Evolutionary conservation across 805 yeast species (phyloP), one percentile per base, ranked within the genome.

Genomic region (Kuraishia ogatae): DNA sequence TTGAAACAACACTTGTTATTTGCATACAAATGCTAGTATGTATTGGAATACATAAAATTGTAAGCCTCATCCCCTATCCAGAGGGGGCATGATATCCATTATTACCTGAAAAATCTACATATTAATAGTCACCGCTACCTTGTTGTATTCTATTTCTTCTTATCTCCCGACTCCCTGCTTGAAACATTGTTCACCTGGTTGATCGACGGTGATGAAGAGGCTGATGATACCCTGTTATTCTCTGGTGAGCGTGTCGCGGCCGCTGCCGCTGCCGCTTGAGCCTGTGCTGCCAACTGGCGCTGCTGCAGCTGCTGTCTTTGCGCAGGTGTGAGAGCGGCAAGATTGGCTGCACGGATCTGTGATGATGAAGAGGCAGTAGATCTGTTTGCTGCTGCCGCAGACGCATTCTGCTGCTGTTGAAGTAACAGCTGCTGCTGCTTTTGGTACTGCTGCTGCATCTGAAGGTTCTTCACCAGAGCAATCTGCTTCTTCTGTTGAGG

Each of bases 401-500:
- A 39, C n/a, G 53, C 56, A 8, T 51, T 55, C 39, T 55, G 63
- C 24, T 62, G 66, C 39, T 66, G 57, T 1, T 57, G 61, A 26
- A 61, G 65, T 46, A 35, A 58, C 20, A 53, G 54, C 43, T 13
- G n/a, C 15, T 55, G 58, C 47, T 54, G 56, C 29, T 47, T 60
- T 23, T 62, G 65, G 23, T 61, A 50, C 7, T 57, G 64, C 29
- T 60, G 63, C 51, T 62, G 54, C 61, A 61, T 58, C 54, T 61
- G 66, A 13, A 68, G 72, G 10, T 74, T 71, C 56, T 73, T 71
- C 49, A 73, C 57, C 68, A 71, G 68, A 56, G 72, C 76, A n/a
- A 76, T 60, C 60, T 75, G 80, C 54, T 68, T 72, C 52, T 77
- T 65, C 55, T 76, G 81, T 56, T 73, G 76, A 2, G 77, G 76